A percentile compares a stretch with the other conserved stretches of the same genome.
These are phyloP conservation scores for Fusarium fujikuroi DNA, from an alignment of 2,329 filamentous ascomycete species.

Conservation along the genomic window DNA sequence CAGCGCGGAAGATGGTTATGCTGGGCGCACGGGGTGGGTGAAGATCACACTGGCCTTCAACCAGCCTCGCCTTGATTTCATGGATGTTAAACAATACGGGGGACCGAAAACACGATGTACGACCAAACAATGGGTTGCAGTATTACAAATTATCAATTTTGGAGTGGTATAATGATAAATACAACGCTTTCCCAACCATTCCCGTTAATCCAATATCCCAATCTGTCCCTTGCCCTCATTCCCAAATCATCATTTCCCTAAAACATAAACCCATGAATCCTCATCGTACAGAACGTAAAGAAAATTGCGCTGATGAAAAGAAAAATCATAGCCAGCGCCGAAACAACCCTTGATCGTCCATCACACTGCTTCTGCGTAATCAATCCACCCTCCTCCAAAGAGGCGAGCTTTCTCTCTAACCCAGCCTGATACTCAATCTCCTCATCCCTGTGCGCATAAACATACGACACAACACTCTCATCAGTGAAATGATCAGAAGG, in stretches of 20 bases:
- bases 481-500: conserved; percentile 27
- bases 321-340: not conserved
- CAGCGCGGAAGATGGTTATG: rapidly evolving
- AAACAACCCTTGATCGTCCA: not conserved
- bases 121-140: rapidly evolving
- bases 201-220: not conserved
- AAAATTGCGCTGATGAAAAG: not conserved
- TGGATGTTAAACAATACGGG: no score
- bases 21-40: rapidly evolving
- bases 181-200: not conserved
- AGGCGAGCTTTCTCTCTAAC: conserved; percentile 1
- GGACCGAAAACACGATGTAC: not conserved
- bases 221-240: not conserved
- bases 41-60: no score
- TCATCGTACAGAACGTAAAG: not conserved
- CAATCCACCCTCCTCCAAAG: not conserved
- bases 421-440: conserved; percentile 1
- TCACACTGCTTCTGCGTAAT: rapidly evolving
- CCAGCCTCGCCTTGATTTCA: not conserved
- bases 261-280: not conserved
- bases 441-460: not conserved
- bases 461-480: conserved; percentile 11
- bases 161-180: conserved; percentile 19
- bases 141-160: not conserved
- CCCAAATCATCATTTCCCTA: not conserved